These are phyloP conservation scores for Cercospora beticola DNA, from an alignment of 2,329 filamentous ascomycete species.

Conservation along the genomic window DNA sequence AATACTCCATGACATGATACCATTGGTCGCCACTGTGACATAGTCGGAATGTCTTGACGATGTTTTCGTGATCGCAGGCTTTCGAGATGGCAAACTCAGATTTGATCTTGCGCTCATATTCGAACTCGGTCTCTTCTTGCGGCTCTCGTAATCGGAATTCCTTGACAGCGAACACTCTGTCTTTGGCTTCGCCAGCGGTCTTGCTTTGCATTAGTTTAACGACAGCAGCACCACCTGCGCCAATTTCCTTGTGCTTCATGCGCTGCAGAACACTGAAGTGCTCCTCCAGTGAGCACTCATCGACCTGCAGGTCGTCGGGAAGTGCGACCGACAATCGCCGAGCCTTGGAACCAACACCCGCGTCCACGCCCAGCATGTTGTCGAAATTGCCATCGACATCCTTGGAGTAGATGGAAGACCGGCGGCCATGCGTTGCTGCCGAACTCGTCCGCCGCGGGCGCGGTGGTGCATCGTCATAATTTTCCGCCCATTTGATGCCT, in stretches of 20 bases:
- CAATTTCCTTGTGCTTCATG: conserved; percentile 71
- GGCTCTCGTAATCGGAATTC: conserved; percentile 75
- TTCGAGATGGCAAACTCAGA: conserved; percentile 87
- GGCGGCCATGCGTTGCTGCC: conserved; percentile 30
- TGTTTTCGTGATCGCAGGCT: conserved; percentile 81
- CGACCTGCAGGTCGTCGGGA: conserved; percentile 35
- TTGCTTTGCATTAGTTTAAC: conserved; percentile 78
- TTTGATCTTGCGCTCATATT: conserved; percentile 87
- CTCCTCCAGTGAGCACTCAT: conserved; percentile 46
- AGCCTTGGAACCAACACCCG: conserved; percentile 39
- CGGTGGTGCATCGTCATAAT: conserved; percentile 15
- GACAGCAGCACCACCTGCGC: conserved; percentile 78
- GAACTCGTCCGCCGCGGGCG: conserved; percentile 31
- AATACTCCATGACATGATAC: conserved; percentile 95
- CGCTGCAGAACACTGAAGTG: conserved; percentile 64
- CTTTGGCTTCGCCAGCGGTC: conserved; percentile 50
- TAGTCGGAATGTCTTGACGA: conserved; percentile 75
- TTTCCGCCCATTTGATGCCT: conserved; percentile 29
- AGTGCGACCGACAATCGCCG: conserved; percentile 36
- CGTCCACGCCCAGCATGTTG: conserved; percentile 34
- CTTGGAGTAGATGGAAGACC: conserved; percentile 36
- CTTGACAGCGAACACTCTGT: conserved; percentile 72
- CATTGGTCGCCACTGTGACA: conserved; percentile 70
- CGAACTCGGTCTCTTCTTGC: conserved; percentile 63
- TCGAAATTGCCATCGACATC: conserved; percentile 29